Percentiles rank a stretch among this genome's conserved stretches.
Conservation (phyloP, 2,329 filamentous ascomycete genomes). For the Fusarium equiseti region DNA sequence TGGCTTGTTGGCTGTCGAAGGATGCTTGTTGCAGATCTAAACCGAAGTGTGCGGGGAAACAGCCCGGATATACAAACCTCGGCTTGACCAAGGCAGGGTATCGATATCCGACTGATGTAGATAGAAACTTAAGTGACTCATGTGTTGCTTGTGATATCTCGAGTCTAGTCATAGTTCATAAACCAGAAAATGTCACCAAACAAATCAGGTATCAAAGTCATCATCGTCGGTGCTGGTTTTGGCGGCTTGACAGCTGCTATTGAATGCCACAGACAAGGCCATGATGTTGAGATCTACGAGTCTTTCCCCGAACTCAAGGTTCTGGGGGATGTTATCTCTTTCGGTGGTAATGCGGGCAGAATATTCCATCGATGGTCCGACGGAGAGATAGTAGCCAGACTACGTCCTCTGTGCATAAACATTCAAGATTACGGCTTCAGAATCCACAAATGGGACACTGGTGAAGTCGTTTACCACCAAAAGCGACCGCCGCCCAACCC, state of each 20-base stretch:
- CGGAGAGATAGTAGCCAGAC: constrained; percentile 56
- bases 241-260: constrained; percentile 36
- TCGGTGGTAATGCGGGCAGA: constrained; percentile 47
- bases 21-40: constrained; percentile 4
- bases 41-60: constrained; percentile 12
- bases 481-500: constrained; percentile 47
- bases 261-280: constrained; percentile 31
- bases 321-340: constrained; percentile 57
- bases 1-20: not conserved
- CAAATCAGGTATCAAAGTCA: constrained; percentile 33
- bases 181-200: constrained; percentile 13
- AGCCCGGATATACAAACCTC: constrained; percentile 4
- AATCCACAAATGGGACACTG: constrained; percentile 37
- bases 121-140: not conserved
- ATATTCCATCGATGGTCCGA: constrained; percentile 70
- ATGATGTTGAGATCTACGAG: constrained; percentile 33
- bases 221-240: constrained; percentile 39
- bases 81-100: not conserved
- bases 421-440: constrained; percentile 60
- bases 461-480: constrained; percentile 70
- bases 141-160: not conserved
- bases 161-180: fast-evolving
- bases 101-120: not conserved
- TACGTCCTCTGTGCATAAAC: constrained; percentile 41
- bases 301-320: constrained; percentile 61